A percentile compares a stretch with the other conserved stretches of the same genome.
phyloP scores from a whole-genome alignment of 192 early-diverging fungal species.

The Backusella liffmaniae region DNA sequence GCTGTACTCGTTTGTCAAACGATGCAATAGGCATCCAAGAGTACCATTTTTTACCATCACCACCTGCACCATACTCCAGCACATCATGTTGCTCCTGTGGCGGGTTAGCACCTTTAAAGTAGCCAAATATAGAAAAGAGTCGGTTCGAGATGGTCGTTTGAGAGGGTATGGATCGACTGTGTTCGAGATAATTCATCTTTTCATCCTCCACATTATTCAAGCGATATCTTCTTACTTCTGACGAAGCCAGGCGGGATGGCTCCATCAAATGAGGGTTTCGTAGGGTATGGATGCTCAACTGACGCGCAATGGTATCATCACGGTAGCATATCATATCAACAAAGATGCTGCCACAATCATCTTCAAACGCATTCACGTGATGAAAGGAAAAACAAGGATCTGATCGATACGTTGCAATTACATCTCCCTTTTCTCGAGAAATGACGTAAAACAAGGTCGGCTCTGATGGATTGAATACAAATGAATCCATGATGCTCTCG shows the following conservation, averaged over 20 bases:
- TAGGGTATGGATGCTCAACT: slow-evolving; percentile 51
- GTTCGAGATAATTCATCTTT: neutral
- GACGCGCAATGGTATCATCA: slow-evolving; percentile 57
- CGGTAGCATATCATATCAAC: slow-evolving; percentile 60
- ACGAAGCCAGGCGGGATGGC: neutral
- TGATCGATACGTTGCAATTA: slow-evolving; percentile 66
- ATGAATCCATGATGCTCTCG: slow-evolving; percentile 69
- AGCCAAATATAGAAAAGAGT: neutral
- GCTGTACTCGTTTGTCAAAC: slow-evolving; percentile 15
- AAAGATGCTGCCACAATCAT: slow-evolving; percentile 45
- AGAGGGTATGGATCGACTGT: neutral
- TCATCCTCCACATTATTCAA: neutral
- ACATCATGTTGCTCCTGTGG: neutral
- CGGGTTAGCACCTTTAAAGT: neutral
- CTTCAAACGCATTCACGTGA: slow-evolving; percentile 74
- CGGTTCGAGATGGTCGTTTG: neutral
- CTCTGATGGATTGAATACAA: slow-evolving; percentile 58
- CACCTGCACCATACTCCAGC: neutral
- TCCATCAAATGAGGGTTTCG: slow-evolving; percentile 38
- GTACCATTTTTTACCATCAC: neutral
- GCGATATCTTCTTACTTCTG: neutral
- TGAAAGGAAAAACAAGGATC: slow-evolving; percentile 55
- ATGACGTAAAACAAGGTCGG: slow-evolving; percentile 72
- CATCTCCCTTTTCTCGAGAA: slow-evolving; percentile 62
- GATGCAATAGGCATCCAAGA: slow-evolving; percentile 18